Percentiles rank a stretch among this genome's conserved stretches.
Conservation (phyloP, 805 yeast genomes). For the Teunomyces stri region DNA sequence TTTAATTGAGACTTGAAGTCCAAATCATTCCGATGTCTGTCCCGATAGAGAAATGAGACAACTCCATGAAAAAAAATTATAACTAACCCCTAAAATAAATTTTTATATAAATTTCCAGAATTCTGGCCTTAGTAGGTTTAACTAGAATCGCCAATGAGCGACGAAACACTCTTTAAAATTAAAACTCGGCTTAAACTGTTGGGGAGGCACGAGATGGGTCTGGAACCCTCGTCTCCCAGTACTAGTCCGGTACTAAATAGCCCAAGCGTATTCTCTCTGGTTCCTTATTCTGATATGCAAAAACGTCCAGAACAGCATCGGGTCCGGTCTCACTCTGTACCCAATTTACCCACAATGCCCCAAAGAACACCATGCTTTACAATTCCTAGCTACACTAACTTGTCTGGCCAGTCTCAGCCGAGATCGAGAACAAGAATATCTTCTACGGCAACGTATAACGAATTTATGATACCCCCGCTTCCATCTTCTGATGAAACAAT, state of each 20-base stretch:
- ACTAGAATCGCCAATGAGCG: slow-evolving; percentile 1
- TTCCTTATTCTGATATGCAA: neutral
- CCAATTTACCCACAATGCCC: neutral
- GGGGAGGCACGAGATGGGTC: neutral
- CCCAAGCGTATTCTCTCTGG: neutral
- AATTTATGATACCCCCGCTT: slow-evolving; percentile 4
- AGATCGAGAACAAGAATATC: too few relatives aligned
- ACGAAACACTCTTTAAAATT: neutral
- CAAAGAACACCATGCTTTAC: neutral
- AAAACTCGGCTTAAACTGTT: slow-evolving; percentile 2
- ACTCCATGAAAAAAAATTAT: neutral
- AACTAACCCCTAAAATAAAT: slow-evolving; percentile 1
- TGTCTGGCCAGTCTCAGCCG: neutral
- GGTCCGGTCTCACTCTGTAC: slow-evolving; percentile 5
- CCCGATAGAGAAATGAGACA: neutral
- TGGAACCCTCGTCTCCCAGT: neutral
- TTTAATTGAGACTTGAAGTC: neutral
- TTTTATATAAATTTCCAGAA: neutral
- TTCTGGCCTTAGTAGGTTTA: neutral
- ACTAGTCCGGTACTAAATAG: neutral
- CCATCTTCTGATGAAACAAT: slow-evolving; percentile 2
- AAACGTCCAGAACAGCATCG: neutral
- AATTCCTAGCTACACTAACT: neutral
- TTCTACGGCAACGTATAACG: neutral
- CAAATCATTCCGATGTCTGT: neutral